Percentiles rank a stretch among this genome's conserved stretches.
These are phyloP conservation scores for Sindora glabra DNA, from an alignment of 306 rosid genomes.

Conservation along the genomic window DNA sequence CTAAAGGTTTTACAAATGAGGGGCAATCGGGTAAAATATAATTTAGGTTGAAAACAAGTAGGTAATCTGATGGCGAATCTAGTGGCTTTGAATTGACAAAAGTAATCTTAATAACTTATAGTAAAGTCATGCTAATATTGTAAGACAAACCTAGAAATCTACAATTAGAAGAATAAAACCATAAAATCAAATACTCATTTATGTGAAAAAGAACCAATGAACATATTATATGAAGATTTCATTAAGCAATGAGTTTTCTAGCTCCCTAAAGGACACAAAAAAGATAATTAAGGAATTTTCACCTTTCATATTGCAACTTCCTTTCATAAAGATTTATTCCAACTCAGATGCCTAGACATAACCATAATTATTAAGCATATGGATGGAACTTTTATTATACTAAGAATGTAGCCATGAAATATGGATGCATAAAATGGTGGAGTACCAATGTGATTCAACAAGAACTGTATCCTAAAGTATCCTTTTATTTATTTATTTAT, in stretches of 20 bases:
- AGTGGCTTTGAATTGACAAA: slow-evolving; percentile 24
- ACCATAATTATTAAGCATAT: no score
- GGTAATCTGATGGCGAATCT: slow-evolving; percentile 35
- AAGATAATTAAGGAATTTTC: no score
- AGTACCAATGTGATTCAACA: no score
- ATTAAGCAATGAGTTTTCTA: neutral
- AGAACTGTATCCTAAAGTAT: no score
- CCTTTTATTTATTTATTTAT: no score
- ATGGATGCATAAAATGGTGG: no score
- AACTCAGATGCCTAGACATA: no score
- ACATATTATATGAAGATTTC: neutral
- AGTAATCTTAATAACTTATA: slow-evolving; percentile 54
- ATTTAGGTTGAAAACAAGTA: slow-evolving; percentile 62
- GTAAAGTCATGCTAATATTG: slow-evolving; percentile 49
- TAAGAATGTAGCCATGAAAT: no score
- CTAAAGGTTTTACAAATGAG: slow-evolving; percentile 30
- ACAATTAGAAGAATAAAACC: slow-evolving; percentile 3
- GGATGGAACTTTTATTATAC: no score
- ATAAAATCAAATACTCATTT: neutral
- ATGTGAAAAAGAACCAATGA: neutral
- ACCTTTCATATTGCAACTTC: no score
- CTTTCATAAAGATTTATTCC: no score
- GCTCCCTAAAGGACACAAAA: neutral
- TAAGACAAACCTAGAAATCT: neutral
- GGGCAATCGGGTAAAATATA: slow-evolving; percentile 31